A percentile compares a stretch with the other conserved stretches of the same genome.
These are phyloP conservation scores for Camelina sativa DNA, from an alignment of 345 rosid species.

Conservation along the genomic window DNA sequence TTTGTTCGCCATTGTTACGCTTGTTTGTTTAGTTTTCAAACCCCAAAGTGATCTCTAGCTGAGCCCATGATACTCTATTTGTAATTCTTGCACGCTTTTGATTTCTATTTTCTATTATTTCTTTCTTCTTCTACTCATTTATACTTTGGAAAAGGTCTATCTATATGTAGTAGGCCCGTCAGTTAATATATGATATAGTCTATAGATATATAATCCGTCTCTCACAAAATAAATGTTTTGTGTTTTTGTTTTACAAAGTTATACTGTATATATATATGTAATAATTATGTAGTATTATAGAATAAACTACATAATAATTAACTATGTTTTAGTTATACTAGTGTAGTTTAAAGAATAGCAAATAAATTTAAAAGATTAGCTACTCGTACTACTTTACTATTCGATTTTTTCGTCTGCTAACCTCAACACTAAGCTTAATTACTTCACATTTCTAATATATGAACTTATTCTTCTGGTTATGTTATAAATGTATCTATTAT, in stretches of 20 bases:
- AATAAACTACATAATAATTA: background rate
- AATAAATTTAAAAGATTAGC: background rate
- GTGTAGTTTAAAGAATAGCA: background rate
- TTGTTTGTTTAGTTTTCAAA: conserved; percentile 8
- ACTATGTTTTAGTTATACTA: background rate
- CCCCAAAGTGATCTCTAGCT: conserved; percentile 31
- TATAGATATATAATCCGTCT: background rate
- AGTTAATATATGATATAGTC: background rate
- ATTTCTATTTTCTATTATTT: conserved; percentile 18
- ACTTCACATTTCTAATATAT: no score
- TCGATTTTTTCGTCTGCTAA: no score
- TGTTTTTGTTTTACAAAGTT: background rate
- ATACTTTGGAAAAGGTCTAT: background rate
- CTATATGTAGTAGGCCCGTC: background rate
- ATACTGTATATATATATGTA: no score
- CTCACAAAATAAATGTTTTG: background rate
- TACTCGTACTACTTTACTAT: background rate
- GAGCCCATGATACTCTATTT: conserved; percentile 29
- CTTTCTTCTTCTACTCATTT: background rate
- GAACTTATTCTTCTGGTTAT: background rate
- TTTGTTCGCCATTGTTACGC: conserved; percentile 35
- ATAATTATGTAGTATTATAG: no score
- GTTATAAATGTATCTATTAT: background rate
- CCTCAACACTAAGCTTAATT: no score
- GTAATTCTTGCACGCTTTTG: conserved; percentile 31